Conservation (phyloP, 345 rosid genomes). For the Eucalyptus pumila region DNA sequence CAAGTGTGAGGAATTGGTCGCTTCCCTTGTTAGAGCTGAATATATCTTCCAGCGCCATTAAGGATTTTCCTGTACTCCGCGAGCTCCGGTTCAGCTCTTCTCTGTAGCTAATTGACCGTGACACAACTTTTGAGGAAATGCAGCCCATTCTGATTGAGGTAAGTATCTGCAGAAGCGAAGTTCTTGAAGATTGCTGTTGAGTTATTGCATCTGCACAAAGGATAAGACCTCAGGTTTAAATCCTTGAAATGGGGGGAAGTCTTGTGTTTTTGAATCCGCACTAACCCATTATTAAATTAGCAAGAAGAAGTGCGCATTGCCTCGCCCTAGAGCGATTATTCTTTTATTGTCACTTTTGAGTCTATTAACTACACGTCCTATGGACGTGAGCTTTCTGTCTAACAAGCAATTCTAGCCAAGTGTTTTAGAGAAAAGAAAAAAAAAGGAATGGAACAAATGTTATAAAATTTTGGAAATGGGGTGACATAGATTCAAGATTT, state of each 20-base stretch:
- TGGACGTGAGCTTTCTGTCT: background rate
- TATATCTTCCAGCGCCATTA: background rate
- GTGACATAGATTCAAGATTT: background rate
- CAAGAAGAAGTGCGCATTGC: background rate
- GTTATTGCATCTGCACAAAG: background rate
- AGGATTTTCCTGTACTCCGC: background rate
- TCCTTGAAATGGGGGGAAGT: background rate
- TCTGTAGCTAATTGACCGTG: slow-evolving; percentile 9
- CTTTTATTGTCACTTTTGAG: background rate
- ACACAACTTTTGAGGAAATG: slow-evolving; percentile 20
- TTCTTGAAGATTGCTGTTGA: background rate
- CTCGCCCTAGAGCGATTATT: background rate
- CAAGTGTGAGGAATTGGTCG: slow-evolving; percentile 1
- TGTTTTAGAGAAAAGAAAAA: background rate
- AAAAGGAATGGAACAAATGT: background rate
- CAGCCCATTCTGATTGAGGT: slow-evolving; percentile 16
- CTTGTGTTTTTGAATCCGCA: background rate
- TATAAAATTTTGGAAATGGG: background rate
- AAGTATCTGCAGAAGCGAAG: background rate
- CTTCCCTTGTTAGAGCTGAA: background rate
- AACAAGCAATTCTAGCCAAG: background rate
- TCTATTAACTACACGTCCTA: background rate
- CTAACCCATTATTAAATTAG: background rate
- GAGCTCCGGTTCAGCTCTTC: slow-evolving; percentile 5
- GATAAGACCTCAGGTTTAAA: background rate